A percentile compares a stretch with the other conserved stretches of the same genome.
Conservation (phyloP, 306 rosid genomes). For the Pueraria montana region DNA sequence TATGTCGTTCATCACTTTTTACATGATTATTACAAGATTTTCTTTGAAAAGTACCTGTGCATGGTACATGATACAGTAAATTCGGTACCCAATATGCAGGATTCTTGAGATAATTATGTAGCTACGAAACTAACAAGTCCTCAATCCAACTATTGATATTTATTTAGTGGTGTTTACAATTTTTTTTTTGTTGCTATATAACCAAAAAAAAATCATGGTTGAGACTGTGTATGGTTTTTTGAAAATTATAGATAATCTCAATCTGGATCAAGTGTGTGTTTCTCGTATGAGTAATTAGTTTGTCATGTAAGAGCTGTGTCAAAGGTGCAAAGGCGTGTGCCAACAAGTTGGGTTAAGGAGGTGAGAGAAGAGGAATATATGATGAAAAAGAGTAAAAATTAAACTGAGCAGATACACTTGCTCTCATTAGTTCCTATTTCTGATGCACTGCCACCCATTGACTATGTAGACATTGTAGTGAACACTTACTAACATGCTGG, state of each 20-base stretch:
- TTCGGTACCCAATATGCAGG: not conserved
- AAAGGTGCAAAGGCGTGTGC: slow-evolving; percentile 27
- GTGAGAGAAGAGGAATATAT: slow-evolving; percentile 52
- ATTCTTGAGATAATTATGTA: not conserved
- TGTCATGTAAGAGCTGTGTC: slow-evolving; percentile 32
- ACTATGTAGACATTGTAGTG: too few relatives aligned
- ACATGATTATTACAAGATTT: not conserved
- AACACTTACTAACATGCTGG: too few relatives aligned
- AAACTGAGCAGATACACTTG: slow-evolving; percentile 36
- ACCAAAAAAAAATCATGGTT: not conserved
- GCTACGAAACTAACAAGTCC: not conserved
- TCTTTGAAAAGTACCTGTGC: not conserved
- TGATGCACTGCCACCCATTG: slow-evolving; percentile 30
- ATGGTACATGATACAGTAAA: not conserved
- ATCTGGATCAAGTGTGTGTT: not conserved
- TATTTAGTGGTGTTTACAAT: not conserved
- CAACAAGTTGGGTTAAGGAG: slow-evolving; percentile 56
- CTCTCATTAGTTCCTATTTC: slow-evolving; percentile 25
- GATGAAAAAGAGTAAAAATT: slow-evolving; percentile 44
- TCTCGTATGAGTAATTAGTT: not conserved
- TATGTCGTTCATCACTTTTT: too few relatives aligned
- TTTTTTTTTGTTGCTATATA: not conserved
- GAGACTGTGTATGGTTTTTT: not conserved
- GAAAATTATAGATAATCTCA: not conserved
- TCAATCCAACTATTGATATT: not conserved